Conservation (phyloP, 1,284 basidiomycete species). For the Blastosporella zonata region DNA sequence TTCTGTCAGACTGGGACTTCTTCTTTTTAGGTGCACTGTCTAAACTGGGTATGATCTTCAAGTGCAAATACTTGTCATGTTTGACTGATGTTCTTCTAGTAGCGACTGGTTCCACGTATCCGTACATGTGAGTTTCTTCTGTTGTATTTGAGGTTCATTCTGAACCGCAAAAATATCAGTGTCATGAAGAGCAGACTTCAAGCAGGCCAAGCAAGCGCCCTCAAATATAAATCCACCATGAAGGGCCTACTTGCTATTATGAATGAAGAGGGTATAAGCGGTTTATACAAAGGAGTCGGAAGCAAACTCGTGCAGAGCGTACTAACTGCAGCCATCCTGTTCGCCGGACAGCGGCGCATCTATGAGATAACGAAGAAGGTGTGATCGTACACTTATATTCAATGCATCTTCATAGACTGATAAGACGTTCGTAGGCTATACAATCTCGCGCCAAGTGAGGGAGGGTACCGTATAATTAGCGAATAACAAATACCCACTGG, state of each 20-base stretch:
- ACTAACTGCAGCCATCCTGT: conserved; percentile 86
- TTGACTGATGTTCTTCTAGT: conserved; percentile 37
- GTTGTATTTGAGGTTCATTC: neutral
- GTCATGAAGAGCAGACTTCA: conserved; percentile 84
- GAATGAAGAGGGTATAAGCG: conserved; percentile 73
- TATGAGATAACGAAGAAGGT: conserved; percentile 69
- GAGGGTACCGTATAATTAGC: conserved; percentile 1
- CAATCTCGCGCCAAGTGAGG: conserved; percentile 12
- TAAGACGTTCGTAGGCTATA: conserved; percentile 11
- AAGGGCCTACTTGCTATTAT: conserved; percentile 72
- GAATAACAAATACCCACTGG: neutral
- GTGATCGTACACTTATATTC: neutral
- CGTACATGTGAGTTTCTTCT: conserved; percentile 61
- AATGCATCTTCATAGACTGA: neutral
- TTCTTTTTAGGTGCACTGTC: conserved; percentile 88
- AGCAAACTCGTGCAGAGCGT: conserved; percentile 90
- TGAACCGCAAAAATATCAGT: conserved; percentile 33
- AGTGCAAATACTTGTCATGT: neutral
- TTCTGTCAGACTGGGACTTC: conserved; percentile 82
- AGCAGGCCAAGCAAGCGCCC: conserved; percentile 62
- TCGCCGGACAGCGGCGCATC: conserved; percentile 78
- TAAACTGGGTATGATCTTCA: conserved; percentile 62
- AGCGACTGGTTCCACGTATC: conserved; percentile 73
- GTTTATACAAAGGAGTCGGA: conserved; percentile 82
- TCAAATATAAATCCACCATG: conserved; percentile 68